These are phyloP conservation scores for Penicillium sp. DNA, from an alignment of 2,329 filamentous ascomycete species.

Conservation along the genomic window DNA sequence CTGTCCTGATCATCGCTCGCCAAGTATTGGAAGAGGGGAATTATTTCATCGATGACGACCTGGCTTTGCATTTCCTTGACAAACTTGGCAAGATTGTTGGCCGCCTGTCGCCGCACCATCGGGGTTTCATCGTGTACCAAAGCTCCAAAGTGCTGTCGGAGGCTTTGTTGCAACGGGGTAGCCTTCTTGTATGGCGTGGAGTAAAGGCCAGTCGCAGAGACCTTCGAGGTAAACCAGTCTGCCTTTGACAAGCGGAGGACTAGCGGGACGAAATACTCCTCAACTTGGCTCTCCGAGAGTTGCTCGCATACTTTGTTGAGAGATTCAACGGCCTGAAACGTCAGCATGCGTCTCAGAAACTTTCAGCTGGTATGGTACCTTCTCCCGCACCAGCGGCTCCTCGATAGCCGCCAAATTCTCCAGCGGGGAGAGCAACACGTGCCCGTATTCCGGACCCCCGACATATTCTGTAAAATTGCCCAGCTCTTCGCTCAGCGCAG, in stretches of 20 bases:
- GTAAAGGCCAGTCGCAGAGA: conserved; percentile 92
- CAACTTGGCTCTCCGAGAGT: conserved; percentile 82
- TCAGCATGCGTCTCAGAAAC: conserved; percentile 3
- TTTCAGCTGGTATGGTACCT: conserved; percentile 49
- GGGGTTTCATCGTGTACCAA: conserved; percentile 97
- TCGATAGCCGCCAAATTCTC: conserved; percentile 98
- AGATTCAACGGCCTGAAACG: conserved; percentile 79
- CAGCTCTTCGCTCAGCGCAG: conserved; percentile 91
- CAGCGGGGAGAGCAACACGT: conserved; percentile 90
- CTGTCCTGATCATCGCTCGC: conserved; percentile 96
- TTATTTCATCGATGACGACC: conserved; percentile 96
- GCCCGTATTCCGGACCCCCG: conserved; percentile 82
- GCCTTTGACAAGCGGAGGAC: conserved; percentile 94
- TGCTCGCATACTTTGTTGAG: conserved; percentile 98
- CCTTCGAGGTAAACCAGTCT: conserved; percentile 99
- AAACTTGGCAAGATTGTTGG: conserved; percentile 93
- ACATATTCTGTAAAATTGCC: conserved; percentile 97
- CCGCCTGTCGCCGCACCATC: conserved; percentile 94
- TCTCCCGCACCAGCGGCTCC: conserved; percentile 93
- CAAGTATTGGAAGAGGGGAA: conserved; percentile 94
- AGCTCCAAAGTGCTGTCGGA: conserved; percentile 82
- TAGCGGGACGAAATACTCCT: conserved; percentile 94
- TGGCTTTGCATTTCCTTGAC: conserved; percentile 90
- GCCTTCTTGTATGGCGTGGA: conserved; percentile 89
- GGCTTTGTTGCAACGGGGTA: conserved; percentile 77